Evolutionary conservation across 2,329 filamentous ascomycete species (phyloP).

Genomic region (Pyricularia grisea): DNA sequence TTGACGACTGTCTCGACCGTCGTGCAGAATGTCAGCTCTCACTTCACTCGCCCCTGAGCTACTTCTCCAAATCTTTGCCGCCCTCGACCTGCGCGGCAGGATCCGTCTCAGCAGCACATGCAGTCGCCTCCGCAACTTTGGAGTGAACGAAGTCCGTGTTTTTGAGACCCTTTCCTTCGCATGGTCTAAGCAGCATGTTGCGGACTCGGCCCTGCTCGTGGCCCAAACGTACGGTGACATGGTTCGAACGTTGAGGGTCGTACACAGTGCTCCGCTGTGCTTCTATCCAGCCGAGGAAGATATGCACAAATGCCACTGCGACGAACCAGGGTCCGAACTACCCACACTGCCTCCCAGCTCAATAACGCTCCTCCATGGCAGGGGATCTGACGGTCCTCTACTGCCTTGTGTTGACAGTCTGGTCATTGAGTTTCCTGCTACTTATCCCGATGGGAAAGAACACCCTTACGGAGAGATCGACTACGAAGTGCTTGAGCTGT

Average conservation of each 20-base stretch:
- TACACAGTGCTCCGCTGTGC: neutral
- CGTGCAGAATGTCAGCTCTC: too few relatives aligned
- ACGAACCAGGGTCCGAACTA: neutral
- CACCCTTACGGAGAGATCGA: neutral
- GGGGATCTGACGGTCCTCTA: neutral
- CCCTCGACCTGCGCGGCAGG: neutral
- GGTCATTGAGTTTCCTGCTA: neutral
- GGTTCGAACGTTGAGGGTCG: neutral
- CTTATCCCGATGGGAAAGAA: neutral
- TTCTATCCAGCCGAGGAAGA: neutral
- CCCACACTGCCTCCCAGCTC: neutral
- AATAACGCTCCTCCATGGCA: neutral
- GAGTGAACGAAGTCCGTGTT: neutral
- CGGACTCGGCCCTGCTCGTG: neutral
- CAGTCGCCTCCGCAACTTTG: neutral
- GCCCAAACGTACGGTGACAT: neutral
- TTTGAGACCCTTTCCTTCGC: neutral
- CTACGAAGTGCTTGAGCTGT: neutral
- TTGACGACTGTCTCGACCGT: too few relatives aligned
- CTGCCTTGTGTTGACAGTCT: neutral
- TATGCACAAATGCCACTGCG: too few relatives aligned
- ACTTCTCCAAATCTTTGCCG: neutral
- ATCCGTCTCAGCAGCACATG: neutral
- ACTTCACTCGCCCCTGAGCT: neutral
- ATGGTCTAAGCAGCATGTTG: neutral